Evolutionary conservation across 2,329 filamentous ascomycete genomes (phyloP).

Genomic region (Hymenoscyphus fructigenus): DNA sequence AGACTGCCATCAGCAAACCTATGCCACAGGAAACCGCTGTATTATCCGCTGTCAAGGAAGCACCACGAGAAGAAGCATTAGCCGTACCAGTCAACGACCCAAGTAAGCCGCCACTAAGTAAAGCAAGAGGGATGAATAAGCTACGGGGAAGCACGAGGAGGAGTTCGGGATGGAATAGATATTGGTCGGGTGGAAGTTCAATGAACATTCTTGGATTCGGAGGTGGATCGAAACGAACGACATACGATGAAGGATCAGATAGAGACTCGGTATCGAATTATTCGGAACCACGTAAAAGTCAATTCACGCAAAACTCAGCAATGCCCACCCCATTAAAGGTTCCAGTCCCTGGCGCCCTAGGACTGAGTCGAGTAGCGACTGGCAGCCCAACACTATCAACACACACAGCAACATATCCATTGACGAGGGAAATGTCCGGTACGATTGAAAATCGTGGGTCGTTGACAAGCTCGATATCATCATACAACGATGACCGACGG

Average conservation of each 20-base stretch:
- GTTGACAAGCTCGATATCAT: conserved; percentile 30
- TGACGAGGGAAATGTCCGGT: conserved; percentile 58
- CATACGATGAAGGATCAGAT: conserved; percentile 49
- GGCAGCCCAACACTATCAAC: conserved; percentile 69
- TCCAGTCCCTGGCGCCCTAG: conserved; percentile 54
- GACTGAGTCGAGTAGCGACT: conserved; percentile 62
- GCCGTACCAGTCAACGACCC: conserved; percentile 39
- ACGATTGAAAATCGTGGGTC: conserved; percentile 60
- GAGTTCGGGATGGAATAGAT: conserved; percentile 75
- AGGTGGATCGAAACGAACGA: conserved; percentile 42
- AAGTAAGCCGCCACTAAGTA: conserved; percentile 13
- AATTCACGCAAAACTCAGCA: conserved; percentile 64
- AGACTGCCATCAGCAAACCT: conserved; percentile 60
- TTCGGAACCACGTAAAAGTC: conserved; percentile 43
- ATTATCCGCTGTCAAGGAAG: conserved; percentile 16
- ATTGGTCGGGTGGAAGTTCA: conserved; percentile 73
- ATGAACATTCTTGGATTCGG: conserved; percentile 61
- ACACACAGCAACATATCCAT: conserved; percentile 44
- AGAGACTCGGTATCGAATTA: conserved; percentile 49
- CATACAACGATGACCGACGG: conserved; percentile 31
- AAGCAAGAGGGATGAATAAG: conserved; percentile 19
- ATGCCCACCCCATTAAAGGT: conserved; percentile 68
- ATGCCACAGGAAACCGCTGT: conserved; percentile 46
- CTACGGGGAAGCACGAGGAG: conserved; percentile 37
- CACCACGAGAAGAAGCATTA: conserved; percentile 39